Base-by-base conservation (phyloP, 495 filamentous ascomycete genomes). In the Durotheca rogersii region DNA sequence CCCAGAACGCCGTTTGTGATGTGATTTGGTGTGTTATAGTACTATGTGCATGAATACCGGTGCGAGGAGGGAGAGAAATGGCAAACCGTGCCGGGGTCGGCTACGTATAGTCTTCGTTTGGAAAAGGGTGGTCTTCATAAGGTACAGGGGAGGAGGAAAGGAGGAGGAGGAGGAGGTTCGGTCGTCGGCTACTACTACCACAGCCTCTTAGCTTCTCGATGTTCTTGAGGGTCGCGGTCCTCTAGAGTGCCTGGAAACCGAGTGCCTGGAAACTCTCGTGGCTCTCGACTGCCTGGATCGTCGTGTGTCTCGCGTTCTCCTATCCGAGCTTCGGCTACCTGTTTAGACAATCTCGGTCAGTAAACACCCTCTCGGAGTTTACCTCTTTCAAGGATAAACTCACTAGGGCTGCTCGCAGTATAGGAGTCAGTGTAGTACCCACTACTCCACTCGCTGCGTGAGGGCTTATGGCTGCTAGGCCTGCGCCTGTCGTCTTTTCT, bases 401-500 rank as follows among this genome's bases (percentile, higher is more conserved):
- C 62, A 80, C 78, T 79, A 54, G 72, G 68, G 56, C 68, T 75
- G 45, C 67, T 67, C 17, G 56, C 69, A 27, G 74, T 68, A 51
- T 74, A 72, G 44, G 64, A 70, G 38, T 75, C 67, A 52, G 68
- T 68, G 52, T 70, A 72, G 69, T 72, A 74, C 68, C 67, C 70
- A 68, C 69, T 68, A 65, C 66, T 72, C 19, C 58, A 56, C 42
- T 72, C 71, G 51, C 68, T 76, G 65, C 69, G 75, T 47, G 69
- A 72, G 50, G 72, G 70, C 71, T 60, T 75, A 63, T 61, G 66
- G 18, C 57, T 55, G 23, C 45, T 51, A 37, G 58, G 27, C 69
- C 67, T 80, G 69, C 64, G 64, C 42, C 72, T 78, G 38, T 78
- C 72, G 41, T 86, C 78, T 56, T 85, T 80, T 74, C 80, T 87